phyloP scores from a whole-genome alignment of 225 moss, liverwort and hornwort species.

The Bryum argenteum region DNA sequence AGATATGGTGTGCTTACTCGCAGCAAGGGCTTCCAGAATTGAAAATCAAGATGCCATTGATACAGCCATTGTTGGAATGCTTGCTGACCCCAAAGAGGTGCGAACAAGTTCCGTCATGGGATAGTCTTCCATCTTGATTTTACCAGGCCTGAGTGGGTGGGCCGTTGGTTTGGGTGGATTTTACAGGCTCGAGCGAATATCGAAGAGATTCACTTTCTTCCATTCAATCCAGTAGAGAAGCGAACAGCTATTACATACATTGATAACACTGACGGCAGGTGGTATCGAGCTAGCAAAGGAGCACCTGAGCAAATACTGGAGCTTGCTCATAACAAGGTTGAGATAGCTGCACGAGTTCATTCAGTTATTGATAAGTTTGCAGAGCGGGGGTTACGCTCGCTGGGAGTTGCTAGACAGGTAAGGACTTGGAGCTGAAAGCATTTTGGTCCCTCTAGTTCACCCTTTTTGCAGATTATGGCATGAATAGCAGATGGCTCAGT shows the following conservation, averaged over 20 bases:
- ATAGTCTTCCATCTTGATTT: neutral
- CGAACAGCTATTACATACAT: conserved; percentile 75
- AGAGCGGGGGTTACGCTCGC: conserved; percentile 69
- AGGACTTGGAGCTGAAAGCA: neutral
- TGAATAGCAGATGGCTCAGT: too few relatives aligned
- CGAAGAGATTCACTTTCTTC: conserved; percentile 59
- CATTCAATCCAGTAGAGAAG: conserved; percentile 75
- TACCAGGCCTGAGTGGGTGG: neutral
- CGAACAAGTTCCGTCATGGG: neutral
- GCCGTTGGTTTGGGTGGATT: neutral
- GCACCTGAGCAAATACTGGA: conserved; percentile 76
- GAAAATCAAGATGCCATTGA: conserved; percentile 76
- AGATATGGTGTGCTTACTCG: conserved; percentile 53
- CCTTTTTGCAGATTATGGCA: neutral
- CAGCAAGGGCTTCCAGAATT: conserved; percentile 60
- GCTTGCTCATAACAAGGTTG: conserved; percentile 46
- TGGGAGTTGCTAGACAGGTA: conserved; percentile 69
- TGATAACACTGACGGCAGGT: conserved; percentile 48
- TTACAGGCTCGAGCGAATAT: conserved; percentile 63
- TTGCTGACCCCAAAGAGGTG: conserved; percentile 72
- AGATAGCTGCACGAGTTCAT: conserved; percentile 60
- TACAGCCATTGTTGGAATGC: conserved; percentile 58
- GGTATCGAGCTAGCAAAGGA: conserved; percentile 77
- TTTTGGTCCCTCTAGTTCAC: neutral
- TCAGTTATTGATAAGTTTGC: conserved; percentile 66